Evolutionary conservation across 2,329 filamentous ascomycete species (phyloP), one percentile per base, ranked within the genome.

Genomic region (Diaporthe amygdali): DNA sequence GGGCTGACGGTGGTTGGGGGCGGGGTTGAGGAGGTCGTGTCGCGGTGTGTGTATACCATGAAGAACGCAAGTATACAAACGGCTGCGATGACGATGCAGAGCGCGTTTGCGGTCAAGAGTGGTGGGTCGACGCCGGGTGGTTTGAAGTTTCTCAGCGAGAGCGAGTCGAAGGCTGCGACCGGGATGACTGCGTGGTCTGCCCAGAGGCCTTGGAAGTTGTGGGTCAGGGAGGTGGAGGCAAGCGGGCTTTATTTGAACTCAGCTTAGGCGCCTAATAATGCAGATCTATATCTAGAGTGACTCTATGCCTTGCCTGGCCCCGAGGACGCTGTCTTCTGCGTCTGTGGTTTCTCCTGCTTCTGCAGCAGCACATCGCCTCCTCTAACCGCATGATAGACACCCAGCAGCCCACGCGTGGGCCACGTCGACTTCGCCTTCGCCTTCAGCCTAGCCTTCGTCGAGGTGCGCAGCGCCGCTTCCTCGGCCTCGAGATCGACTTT

Each of bases 401-500:
- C 68, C 22, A 56, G 7, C 8, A 70, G 68, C 5, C 68, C 68
- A 6, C 59, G 68, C 2, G 52, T 46, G 1, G 68, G 68, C 68
- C 68, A 70, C 4, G 63, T 56, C 17, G 68, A 66, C 17, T 41
- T 70, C 7, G 66, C 27, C 5, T 22, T 44, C 3, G 15, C 9
- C 22, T 55, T 70, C 17, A 41, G 14, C 37, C 37, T 39, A 10
- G 68, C 17, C n/a, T 39, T 66, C 1, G 17, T 5, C 30, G 66
- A 46, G 10, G 39, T 41, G 12, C n/a, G 32, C 2, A 17, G 22
- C 8, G 44, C 39, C 10, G n/a, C 55, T 27, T 78, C 77, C 41
- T 82, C 80, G 1, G 75, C 78, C 1, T 81, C 80, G 4, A 83
- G 78, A 46, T 84, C 83, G 0, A 88, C 87, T 75, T 86, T 88